phyloP scores from a whole-genome alignment of 225 moss, liverwort and hornwort species.

The Ulota crispa region DNA sequence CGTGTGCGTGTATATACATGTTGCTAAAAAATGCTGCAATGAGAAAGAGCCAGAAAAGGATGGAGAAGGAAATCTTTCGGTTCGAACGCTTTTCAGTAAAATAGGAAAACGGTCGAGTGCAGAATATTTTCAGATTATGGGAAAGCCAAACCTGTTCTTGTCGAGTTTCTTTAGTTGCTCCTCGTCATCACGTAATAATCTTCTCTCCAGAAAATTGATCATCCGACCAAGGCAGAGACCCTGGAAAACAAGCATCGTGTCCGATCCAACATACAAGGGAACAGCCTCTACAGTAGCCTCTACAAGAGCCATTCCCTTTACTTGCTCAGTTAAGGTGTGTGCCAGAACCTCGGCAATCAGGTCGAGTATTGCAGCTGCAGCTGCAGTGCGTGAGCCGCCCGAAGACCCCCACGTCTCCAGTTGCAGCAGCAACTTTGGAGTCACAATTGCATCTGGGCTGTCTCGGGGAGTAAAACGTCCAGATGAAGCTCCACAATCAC shows the following conservation, averaged over 20 bases:
- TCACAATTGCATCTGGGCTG: constrained; percentile 60
- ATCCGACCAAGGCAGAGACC: constrained; percentile 92
- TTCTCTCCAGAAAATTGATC: constrained; percentile 81
- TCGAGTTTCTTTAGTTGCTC: constrained; percentile 88
- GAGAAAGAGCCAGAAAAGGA: background rate
- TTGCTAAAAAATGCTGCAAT: background rate
- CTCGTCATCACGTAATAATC: constrained; percentile 82
- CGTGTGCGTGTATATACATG: too few relatives aligned
- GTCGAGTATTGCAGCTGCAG: constrained; percentile 86
- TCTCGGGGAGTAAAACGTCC: constrained; percentile 63
- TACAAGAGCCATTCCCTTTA: constrained; percentile 71
- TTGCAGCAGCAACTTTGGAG: constrained; percentile 67
- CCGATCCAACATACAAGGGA: constrained; percentile 79
- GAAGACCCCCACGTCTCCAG: constrained; percentile 68
- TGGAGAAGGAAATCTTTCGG: background rate
- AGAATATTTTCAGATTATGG: background rate
- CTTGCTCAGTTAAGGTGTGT: constrained; percentile 74
- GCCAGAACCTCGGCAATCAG: constrained; percentile 93
- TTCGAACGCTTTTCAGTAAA: background rate
- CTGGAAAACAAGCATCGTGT: constrained; percentile 81
- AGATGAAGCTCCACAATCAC: constrained; percentile 59
- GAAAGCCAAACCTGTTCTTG: constrained; percentile 55
- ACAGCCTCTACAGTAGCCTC: constrained; percentile 91
- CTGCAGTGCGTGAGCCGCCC: constrained; percentile 73
- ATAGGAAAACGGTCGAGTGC: background rate